Evolutionary conservation across 441 rosid species (phyloP).

Genomic region (Bruguiera hainesii): DNA sequence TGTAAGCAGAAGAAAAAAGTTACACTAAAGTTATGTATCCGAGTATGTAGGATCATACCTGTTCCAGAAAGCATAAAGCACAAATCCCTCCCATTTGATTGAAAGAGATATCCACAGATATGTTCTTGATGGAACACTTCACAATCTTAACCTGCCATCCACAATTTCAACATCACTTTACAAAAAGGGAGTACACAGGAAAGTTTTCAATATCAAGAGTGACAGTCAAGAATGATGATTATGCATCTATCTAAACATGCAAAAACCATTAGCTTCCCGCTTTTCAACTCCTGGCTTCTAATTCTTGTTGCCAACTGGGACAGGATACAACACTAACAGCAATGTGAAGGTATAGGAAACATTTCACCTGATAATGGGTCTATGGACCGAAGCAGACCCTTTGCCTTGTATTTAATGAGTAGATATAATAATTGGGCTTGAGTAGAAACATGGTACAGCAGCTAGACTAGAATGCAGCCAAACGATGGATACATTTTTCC

Average conservation of each 20-base stretch:
- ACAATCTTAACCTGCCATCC: constrained; percentile 31
- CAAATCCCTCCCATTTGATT: constrained; percentile 30
- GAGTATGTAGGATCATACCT: constrained; percentile 16
- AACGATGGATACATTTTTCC: background rate
- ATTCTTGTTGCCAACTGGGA: background rate
- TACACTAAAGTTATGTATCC: background rate
- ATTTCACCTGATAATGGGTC: background rate
- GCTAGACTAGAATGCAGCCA: background rate
- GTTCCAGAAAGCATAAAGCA: constrained; percentile 33
- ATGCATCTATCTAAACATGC: too few relatives aligned
- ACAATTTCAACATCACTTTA: constrained; percentile 11
- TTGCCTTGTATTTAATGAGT: background rate
- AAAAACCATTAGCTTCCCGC: too few relatives aligned
- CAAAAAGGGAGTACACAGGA: background rate
- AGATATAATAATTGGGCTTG: background rate
- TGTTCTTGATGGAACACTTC: constrained; percentile 29
- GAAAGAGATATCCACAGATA: constrained; percentile 34
- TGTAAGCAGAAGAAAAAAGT: background rate
- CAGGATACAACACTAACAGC: background rate
- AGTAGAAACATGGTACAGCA: background rate
- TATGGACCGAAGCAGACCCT: background rate
- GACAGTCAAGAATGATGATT: background rate
- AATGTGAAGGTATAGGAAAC: background rate
- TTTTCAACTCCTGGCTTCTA: too few relatives aligned
- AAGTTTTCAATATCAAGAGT: background rate